Evolutionary conservation across 345 rosid species (phyloP), one percentile per base, ranked within the genome.

Genomic region (Turritis glabra): DNA sequence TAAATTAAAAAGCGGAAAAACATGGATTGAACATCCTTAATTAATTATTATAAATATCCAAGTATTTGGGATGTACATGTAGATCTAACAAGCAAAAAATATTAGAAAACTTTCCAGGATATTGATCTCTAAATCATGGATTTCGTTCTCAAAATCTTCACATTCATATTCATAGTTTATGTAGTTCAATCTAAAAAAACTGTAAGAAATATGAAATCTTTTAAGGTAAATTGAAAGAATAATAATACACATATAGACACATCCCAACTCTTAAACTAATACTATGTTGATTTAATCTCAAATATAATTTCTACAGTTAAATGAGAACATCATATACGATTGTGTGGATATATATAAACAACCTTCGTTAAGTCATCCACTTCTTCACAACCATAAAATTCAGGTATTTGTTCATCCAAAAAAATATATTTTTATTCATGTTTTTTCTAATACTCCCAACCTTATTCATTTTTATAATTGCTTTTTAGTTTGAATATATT

Each of bases 371-470:
- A n/a, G 46, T 52, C 71, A 67, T 67, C 71, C 60, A 51, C 48
- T 51, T 15, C 71, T 67, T 0, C 18, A 67, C 35, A 51, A 37
- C 47, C 60, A 67, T 51, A 33, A 67, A 51, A 67, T 51, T 40
- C 71, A 67, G 60, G 71, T 67, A 66, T 18, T 1, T 2, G 13
- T 64, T 46, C 18, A 18, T n/a, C n/a, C n/a, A n/a, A n/a, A n/a
- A n/a, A n/a, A n/a, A n/a, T n/a, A n/a, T n/a, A n/a, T n/a, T n/a
- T n/a, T n/a, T n/a, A n/a, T n/a, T n/a, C n/a, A n/a, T n/a, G n/a
- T n/a, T n/a, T n/a, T n/a, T n/a, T n/a, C n/a, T n/a, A n/a, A n/a
- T n/a, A n/a, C 8, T 33, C 11, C 37, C 3, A 29, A 29, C 13
- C 5, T n/a, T 7, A 3, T 55, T 55, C 12, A 29, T n/a, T 27